Evolutionary conservation across 768 basidiomycete species (phyloP), one percentile per base, ranked within the genome.

Genomic region (Podaxis sp.): DNA sequence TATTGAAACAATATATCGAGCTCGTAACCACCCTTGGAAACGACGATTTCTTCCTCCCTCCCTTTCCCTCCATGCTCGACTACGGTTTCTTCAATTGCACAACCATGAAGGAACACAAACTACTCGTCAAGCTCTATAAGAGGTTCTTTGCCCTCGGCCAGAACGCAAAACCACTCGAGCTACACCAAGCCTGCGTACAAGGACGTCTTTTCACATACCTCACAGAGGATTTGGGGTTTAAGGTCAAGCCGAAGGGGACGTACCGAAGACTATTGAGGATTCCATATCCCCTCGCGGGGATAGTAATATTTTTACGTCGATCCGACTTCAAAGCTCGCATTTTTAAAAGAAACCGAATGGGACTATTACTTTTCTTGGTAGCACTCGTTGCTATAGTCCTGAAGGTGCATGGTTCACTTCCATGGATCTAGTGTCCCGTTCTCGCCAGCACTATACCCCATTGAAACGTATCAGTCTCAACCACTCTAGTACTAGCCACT

Each of bases 51-150:
- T 57, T 26, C 9, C 12, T n/a, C 57, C 67, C 17, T 33, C 6
- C 67, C 63, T 5, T 66, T 19, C 71, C 6, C 58, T 71, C 7
- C 2, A 8, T 1, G 70, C 63, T 24, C 33, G 76, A 79, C 65
- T 79, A 78, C 30, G 79, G 79, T 8, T 78, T 76, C 64, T 52
- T 63, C 11, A 76, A 77, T 61, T 78, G 78, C 65, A 66, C 57
- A 49, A 64, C 63, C n/a, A 63, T 60, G 24, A 65, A 57, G 19
- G 76, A 77, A 49, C 51, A 57, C 15, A 51, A 66, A 33, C 63
- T 68, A 36, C 64, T 80, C 51, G 72, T 71, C 55, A 69, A 67
- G 1, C 52, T 74, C 7, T 80, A 80, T 70, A 72, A 60, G 40
- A 56, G 54, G n/a, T 67, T 77, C 49, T 77, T 80, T 60, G 63